Conservation (phyloP, 352 stramenopile species). For the Globisporangium rhizosaccharum region DNA sequence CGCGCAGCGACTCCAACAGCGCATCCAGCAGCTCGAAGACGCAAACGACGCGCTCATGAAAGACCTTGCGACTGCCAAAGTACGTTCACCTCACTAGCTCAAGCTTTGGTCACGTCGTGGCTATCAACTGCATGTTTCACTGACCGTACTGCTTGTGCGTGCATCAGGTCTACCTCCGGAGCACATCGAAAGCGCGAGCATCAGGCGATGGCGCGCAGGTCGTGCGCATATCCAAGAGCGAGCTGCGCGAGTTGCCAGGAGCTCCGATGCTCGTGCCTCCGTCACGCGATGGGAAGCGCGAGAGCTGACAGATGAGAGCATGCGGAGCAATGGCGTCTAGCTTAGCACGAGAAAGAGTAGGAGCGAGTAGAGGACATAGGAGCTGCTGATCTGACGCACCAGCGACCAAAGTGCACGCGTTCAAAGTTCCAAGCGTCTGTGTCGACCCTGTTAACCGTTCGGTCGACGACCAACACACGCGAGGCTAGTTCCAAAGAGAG, state of each 20-base stretch:
- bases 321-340: background rate
- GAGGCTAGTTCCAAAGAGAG: too few species aligned
- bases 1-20: constrained; percentile 29
- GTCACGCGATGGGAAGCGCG: background rate
- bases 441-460: too few species aligned
- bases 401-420: too few species aligned
- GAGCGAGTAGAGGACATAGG: too few species aligned
- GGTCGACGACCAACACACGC: too few species aligned
- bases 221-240: constrained; percentile 61
- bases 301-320: background rate
- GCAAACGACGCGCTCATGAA: constrained; percentile 73
- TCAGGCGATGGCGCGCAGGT: constrained; percentile 30
- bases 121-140: background rate
- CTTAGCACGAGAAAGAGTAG: too few species aligned
- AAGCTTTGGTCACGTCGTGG: background rate
- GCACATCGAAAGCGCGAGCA: constrained; percentile 35
- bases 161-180: constrained; percentile 39
- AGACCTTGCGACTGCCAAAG: constrained; percentile 65
- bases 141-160: background rate
- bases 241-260: constrained; percentile 49
- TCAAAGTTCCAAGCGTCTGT: too few species aligned
- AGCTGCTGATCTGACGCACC: too few species aligned
- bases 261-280: background rate
- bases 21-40: constrained; percentile 68
- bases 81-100: constrained; percentile 8